phyloP scores from a whole-genome alignment of 805 yeast species.

The Metschnikowia continentalis region DNA sequence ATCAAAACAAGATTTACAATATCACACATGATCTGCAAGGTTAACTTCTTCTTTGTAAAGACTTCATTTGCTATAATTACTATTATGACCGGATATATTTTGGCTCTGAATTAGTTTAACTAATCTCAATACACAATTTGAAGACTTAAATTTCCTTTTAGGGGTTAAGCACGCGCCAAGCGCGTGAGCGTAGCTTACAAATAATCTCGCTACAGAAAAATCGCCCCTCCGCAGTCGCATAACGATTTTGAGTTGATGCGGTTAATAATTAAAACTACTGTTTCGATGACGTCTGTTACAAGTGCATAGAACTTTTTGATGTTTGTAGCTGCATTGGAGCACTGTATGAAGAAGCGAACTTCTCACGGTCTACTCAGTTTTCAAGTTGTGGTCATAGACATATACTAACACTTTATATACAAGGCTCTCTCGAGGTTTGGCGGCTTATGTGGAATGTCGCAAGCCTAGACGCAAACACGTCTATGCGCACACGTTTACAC shows the following conservation, averaged over 20 bases:
- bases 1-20: not conserved
- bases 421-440: not conserved
- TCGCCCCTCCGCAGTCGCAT: not conserved
- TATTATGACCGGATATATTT: too few relatives aligned
- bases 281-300: not conserved
- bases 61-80: not conserved
- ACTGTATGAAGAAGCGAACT: not conserved
- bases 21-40: not conserved
- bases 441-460: not conserved
- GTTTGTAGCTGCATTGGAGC: not conserved
- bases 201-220: not conserved
- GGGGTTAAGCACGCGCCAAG: conserved; percentile 2
- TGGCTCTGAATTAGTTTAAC: too few relatives aligned
- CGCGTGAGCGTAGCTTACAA: conserved; percentile 2
- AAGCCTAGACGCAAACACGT: not conserved
- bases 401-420: not conserved
- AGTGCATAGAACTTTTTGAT: not conserved
- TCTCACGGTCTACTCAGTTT: not conserved
- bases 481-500: not conserved
- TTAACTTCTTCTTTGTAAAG: not conserved
- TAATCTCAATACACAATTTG: not conserved
- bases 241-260: not conserved
- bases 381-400: not conserved
- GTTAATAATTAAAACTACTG: not conserved
- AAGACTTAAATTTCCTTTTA: not conserved